These are phyloP conservation scores for Comarum palustre DNA, from an alignment of 306 rosid species.

Conservation along the genomic window DNA sequence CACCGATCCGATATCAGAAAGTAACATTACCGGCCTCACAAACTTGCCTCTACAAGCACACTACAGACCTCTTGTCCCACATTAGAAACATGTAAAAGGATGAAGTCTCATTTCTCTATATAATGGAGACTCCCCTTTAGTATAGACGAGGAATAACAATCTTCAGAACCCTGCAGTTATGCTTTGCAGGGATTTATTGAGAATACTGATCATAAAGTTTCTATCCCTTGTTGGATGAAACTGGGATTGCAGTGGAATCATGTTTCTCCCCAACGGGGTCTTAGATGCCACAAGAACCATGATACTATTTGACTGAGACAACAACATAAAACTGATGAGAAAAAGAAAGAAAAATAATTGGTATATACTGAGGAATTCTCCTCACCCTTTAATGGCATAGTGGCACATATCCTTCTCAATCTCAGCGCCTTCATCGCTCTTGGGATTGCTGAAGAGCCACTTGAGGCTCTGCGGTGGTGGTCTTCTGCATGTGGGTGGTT, in stretches of 20 bases:
- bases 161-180: slow-evolving; percentile 9
- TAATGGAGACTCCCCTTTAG: too few relatives aligned
- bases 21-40: too few relatives aligned
- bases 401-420: background rate
- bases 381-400: background rate
- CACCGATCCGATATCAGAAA: too few relatives aligned
- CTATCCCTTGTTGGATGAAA: background rate
- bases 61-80: too few relatives aligned
- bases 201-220: background rate
- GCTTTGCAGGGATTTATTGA: background rate
- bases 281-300: background rate
- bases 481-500: too few relatives aligned
- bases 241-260: slow-evolving; percentile 1
- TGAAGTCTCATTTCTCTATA: too few relatives aligned
- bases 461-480: too few relatives aligned
- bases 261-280: background rate
- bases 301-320: background rate
- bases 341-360: background rate
- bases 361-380: background rate
- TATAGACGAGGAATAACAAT: too few relatives aligned
- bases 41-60: too few relatives aligned
- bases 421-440: too few relatives aligned
- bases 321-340: background rate
- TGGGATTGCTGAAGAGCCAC: too few relatives aligned
- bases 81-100: too few relatives aligned